A percentile compares a stretch with the other conserved stretches of the same genome.
Evolutionary conservation across 768 basidiomycete species (phyloP).

Genomic region (Suillus luteus): DNA sequence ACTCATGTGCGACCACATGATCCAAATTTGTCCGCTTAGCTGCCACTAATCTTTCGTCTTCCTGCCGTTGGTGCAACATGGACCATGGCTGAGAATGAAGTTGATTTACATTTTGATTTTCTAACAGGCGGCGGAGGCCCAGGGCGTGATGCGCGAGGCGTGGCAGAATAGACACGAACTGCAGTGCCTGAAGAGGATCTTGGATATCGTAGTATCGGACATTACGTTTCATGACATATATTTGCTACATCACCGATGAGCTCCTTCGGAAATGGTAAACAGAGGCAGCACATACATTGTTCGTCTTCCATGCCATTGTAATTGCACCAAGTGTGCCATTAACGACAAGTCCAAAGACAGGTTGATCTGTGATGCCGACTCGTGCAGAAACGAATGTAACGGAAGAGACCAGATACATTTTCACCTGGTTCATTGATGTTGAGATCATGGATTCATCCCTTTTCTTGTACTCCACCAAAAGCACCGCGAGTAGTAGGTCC

Average conservation of each 20-base stretch:
- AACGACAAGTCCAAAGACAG: conserved; percentile 1
- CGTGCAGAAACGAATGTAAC: not conserved
- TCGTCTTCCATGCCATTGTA: not conserved
- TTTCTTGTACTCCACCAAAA: not conserved
- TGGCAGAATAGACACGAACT: not conserved
- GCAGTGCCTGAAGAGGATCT: not conserved
- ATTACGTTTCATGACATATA: not conserved
- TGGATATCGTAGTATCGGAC: not conserved
- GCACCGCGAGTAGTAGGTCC: conserved; percentile 4
- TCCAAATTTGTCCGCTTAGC: not conserved
- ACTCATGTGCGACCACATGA: not conserved
- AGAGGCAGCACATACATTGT: not conserved
- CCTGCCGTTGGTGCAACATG: not conserved
- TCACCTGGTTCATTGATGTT: not conserved
- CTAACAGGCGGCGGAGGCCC: not conserved
- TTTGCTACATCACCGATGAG: not conserved
- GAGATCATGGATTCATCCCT: not conserved
- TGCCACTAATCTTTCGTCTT: not conserved
- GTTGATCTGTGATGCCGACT: conserved; percentile 2
- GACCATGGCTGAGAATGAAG: not conserved
- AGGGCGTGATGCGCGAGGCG: not conserved
- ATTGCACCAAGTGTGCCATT: not conserved
- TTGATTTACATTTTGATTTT: not conserved
- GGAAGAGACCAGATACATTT: not conserved
- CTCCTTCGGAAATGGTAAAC: not conserved